A percentile compares a stretch with the other conserved stretches of the same genome.
phyloP scores from a whole-genome alignment of 805 yeast genomes.

The Zygosaccharomyces lentus region DNA sequence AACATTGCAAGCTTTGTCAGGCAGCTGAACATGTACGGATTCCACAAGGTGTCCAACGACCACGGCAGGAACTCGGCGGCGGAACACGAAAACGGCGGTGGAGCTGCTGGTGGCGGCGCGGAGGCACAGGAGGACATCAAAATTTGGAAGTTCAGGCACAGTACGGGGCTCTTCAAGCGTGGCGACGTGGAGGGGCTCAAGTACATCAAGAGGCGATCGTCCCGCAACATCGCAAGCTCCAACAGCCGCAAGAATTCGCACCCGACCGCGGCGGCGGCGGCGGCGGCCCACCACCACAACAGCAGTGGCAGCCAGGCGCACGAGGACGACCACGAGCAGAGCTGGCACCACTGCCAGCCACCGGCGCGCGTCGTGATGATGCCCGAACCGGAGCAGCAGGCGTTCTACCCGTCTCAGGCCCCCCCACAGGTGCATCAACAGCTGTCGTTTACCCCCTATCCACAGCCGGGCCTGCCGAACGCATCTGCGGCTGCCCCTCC shows the following conservation, averaged over 20 bases:
- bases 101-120: not conserved
- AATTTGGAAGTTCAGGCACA: slow-evolving; percentile 86
- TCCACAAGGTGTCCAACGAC: slow-evolving; percentile 54
- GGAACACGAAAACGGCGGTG: slow-evolving; percentile 1
- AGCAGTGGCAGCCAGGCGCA: slow-evolving; percentile 24
- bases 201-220: slow-evolving; percentile 71
- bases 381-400: not conserved
- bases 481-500: slow-evolving; percentile 1
- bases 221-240: slow-evolving; percentile 28
- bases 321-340: slow-evolving; percentile 42
- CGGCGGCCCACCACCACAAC: no score
- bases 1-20: slow-evolving; percentile 76
- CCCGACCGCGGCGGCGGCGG: no score
- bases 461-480: slow-evolving; percentile 2
- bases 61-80: slow-evolving; percentile 9
- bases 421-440: slow-evolving; percentile 9
- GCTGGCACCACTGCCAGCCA: slow-evolving; percentile 2
- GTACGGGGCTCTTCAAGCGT: slow-evolving; percentile 69
- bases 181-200: slow-evolving; percentile 75
- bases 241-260: slow-evolving; percentile 16
- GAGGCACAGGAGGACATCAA: slow-evolving; percentile 19
- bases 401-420: slow-evolving; percentile 2
- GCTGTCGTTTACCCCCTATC: slow-evolving; percentile 9
- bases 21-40: slow-evolving; percentile 78
- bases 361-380: slow-evolving; percentile 10